Evolutionary conservation across 1,284 basidiomycete species (phyloP).

Genomic region (Trametes versicolor): DNA sequence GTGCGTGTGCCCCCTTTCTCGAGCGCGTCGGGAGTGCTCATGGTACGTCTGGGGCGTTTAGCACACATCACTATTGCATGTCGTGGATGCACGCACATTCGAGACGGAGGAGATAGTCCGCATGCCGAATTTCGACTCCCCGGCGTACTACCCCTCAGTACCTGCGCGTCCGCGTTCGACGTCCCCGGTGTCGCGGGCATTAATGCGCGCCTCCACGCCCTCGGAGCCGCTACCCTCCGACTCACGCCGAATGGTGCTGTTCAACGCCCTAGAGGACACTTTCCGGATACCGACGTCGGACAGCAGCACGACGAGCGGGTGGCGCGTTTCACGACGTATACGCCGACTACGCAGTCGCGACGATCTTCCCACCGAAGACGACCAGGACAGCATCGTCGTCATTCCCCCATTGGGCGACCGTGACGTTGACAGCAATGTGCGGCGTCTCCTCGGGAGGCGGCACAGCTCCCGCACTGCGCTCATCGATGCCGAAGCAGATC

Average conservation of each 20-base stretch:
- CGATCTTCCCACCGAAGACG: constrained; percentile 41
- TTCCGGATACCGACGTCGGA: constrained; percentile 56
- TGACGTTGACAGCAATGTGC: constrained; percentile 68
- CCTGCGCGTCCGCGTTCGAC: constrained; percentile 40
- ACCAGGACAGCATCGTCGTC: constrained; percentile 55
- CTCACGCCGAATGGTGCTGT: constrained; percentile 53
- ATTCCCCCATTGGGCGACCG: constrained; percentile 66
- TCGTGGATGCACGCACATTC: constrained; percentile 85
- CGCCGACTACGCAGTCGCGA: constrained; percentile 32
- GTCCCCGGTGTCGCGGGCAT: constrained; percentile 34
- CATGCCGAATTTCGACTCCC: constrained; percentile 57
- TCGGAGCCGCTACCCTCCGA: constrained; percentile 27
- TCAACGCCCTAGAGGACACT: constrained; percentile 59
- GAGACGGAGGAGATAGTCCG: constrained; percentile 76
- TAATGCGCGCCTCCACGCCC: constrained; percentile 28
- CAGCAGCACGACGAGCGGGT: constrained; percentile 31
- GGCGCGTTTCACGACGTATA: constrained; percentile 27
- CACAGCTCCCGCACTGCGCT: constrained; percentile 40
- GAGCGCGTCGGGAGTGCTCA: constrained; percentile 5
- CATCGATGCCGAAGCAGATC: constrained; percentile 41
- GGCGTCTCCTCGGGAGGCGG: constrained; percentile 62
- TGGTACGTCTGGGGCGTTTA: constrained; percentile 39
- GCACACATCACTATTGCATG: constrained; percentile 80
- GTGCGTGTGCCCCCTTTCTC: constrained; percentile 50
- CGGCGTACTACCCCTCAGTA: constrained; percentile 31